A percentile compares a stretch with the other conserved stretches of the same genome.
These are phyloP conservation scores for Juncus effusus DNA, from an alignment of 176 grass and related monocot species.

Conservation along the genomic window DNA sequence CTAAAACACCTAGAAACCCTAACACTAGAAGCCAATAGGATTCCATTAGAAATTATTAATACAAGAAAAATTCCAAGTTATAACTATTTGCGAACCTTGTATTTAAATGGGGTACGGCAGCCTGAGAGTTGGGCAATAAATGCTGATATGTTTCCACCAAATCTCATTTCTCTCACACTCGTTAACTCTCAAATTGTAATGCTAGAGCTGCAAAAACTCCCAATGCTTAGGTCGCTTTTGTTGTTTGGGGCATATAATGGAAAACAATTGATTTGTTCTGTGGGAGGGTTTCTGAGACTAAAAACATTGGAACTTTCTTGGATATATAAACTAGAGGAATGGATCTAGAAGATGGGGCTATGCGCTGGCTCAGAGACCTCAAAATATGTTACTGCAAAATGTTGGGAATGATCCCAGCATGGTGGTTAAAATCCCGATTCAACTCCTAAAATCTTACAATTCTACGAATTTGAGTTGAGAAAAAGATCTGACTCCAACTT, in stretches of 20 bases:
- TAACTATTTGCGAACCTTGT: background rate
- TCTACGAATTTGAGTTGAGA: no score
- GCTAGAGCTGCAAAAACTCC: background rate
- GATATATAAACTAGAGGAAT: background rate
- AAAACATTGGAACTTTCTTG: no score
- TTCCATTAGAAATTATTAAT: background rate
- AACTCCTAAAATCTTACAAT: no score
- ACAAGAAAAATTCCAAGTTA: background rate
- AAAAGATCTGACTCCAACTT: no score
- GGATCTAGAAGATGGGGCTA: background rate
- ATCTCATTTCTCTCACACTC: background rate
- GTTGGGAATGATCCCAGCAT: background rate
- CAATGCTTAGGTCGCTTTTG: background rate
- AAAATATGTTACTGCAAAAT: background rate
- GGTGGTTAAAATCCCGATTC: no score
- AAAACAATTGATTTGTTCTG: background rate
- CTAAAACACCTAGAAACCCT: no score
- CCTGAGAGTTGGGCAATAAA: background rate
- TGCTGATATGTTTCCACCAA: background rate
- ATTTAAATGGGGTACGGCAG: background rate
- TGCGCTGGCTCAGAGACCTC: background rate
- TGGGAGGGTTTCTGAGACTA: background rate
- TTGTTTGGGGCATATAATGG: background rate
- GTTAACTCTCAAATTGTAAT: background rate
- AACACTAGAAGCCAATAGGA: background rate